Evolutionary conservation across 495 filamentous ascomycete species (phyloP), one percentile per base, ranked within the genome.

Genomic region (Penicillium pulvis): DNA sequence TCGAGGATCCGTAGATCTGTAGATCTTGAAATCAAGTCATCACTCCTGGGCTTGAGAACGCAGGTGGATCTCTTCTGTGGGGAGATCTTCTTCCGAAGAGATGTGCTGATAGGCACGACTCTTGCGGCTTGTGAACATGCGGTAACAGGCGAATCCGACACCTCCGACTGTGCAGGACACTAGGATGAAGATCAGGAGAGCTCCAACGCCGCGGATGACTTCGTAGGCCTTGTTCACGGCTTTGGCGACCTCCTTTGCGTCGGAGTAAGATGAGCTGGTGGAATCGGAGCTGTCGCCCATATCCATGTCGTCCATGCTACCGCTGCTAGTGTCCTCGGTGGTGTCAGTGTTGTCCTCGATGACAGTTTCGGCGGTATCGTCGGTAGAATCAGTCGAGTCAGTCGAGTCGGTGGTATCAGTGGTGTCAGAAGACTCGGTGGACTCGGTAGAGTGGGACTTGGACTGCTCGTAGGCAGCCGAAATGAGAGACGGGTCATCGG

Each of bases 181-280:
- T 30, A 75, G 51, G 43, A 76, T 64, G 55, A 75, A 64, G 31
- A 77, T 67, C 44, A 77, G 50, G 0, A 77, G 52, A 35, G 66
- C 65, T 4, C 73, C 71, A 0, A 76, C 61, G 19, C 67, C 72
- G 47, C 64, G 69, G 24, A 77, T 67, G 39, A 77, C 61, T 11
- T 76, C 70, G 59, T 68, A 73, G 12, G 75, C 75, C 62, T 65
- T 67, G 58, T 58, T 63, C 12, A 70, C 67, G 3, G 70, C 62
- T 42, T 73, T 66, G 44, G 73, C 71, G 6, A 69, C 69, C 42
- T 71, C 69, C 41, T 75, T 68, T 9, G 71, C 61, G 26, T 72
- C 62, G 19, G 65, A 51, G 50, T 67, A 63, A 1, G 60, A 33
- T 17, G 39, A 41, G 39, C 6, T 36, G 33, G 39, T 41, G 20